phyloP scores from a whole-genome alignment of 2,329 filamentous ascomycete species.

The Aspergillus brasiliensis region DNA sequence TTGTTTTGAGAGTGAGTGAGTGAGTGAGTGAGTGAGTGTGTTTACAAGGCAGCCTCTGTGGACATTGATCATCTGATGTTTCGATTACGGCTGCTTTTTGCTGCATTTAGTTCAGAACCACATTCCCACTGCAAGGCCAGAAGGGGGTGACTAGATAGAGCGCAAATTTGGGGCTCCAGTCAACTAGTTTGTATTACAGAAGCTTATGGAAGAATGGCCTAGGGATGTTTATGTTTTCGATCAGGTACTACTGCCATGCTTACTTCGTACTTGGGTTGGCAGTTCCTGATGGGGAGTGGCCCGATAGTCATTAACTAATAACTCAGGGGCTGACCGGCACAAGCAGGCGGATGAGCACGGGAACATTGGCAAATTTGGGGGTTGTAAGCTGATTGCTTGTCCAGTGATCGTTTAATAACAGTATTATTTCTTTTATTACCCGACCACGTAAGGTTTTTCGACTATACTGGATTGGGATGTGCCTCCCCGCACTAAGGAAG shows the following conservation, averaged over 20 bases:
- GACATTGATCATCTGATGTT: background rate
- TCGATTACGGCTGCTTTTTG: background rate
- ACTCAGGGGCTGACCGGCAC: constrained; percentile 1
- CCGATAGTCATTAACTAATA: background rate
- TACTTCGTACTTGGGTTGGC: background rate
- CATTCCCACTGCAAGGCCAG: background rate
- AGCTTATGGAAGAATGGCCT: background rate
- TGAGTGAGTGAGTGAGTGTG: no score
- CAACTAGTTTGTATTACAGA: background rate
- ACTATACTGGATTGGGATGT: background rate
- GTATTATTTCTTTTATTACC: background rate
- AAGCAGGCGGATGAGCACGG: background rate
- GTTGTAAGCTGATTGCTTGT: background rate
- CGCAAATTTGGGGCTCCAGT: background rate
- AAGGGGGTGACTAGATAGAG: background rate
- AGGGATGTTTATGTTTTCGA: background rate
- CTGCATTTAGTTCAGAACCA: background rate
- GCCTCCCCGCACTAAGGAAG: constrained; percentile 2
- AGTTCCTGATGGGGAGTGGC: background rate
- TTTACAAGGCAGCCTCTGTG: background rate
- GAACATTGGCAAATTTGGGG: background rate
- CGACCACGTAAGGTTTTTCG: constrained; percentile 2
- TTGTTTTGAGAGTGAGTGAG: no score
- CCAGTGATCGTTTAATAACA: background rate
- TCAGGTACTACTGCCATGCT: background rate